phyloP scores from a whole-genome alignment of 257 asterid genomes.

The Solanum tarapatanum region DNA sequence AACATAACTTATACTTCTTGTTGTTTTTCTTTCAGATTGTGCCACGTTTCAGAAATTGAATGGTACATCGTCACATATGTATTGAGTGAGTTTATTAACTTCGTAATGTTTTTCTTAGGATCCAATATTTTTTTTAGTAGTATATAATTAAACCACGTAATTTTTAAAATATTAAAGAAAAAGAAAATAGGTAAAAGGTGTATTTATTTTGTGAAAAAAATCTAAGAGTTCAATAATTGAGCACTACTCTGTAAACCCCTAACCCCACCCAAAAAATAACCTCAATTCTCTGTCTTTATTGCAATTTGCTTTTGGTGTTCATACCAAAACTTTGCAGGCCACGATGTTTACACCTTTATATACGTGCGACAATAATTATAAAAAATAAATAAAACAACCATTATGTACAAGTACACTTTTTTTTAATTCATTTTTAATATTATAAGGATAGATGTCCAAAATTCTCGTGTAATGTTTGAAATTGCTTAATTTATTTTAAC shows the following conservation, averaged over 20 bases:
- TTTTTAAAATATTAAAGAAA: background rate
- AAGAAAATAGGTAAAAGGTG: background rate
- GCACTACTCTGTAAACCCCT: background rate
- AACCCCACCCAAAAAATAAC: no score
- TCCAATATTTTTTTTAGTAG: background rate
- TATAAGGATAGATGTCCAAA: background rate
- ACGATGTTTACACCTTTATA: no score
- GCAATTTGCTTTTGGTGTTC: no score
- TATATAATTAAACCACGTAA: background rate
- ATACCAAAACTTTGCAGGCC: no score
- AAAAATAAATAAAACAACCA: background rate
- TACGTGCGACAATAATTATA: background rate
- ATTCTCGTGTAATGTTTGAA: background rate
- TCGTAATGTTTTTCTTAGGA: background rate
- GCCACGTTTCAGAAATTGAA: background rate
- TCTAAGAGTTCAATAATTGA: background rate
- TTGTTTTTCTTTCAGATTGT: background rate
- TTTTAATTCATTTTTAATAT: no score
- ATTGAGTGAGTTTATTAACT: background rate
- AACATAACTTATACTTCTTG: background rate
- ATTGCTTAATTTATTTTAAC: background rate
- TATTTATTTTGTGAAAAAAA: background rate
- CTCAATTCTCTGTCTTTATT: no score
- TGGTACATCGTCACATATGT: background rate
- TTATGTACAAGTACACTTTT: background rate